Percentiles rank a stretch among this genome's conserved stretches.
Evolutionary conservation across 805 yeast genomes (phyloP).

Genomic region (Candida nemodendra): DNA sequence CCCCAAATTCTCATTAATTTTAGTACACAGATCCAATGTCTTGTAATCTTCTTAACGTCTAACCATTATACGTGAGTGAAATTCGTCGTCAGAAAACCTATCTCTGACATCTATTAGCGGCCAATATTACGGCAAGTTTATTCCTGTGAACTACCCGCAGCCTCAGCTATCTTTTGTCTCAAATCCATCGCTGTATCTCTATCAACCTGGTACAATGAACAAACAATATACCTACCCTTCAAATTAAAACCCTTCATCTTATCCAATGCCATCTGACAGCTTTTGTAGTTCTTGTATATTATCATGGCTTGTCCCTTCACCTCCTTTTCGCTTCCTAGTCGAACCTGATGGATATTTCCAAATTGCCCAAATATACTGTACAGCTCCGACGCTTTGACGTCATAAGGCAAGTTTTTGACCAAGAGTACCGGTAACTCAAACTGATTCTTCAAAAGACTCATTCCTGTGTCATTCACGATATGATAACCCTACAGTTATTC

Average conservation of each 20-base stretch:
- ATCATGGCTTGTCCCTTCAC: conserved; percentile 54
- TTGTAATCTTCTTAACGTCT: no score
- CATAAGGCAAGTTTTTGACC: conserved; percentile 59
- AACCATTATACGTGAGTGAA: no score
- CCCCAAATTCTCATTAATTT: no score
- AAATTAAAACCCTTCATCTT: conserved; percentile 60
- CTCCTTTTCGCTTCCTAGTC: conserved; percentile 39
- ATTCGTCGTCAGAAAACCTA: no score
- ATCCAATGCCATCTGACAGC: conserved; percentile 51
- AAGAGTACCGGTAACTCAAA: conserved; percentile 38
- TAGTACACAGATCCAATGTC: no score
- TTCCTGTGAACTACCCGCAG: no score
- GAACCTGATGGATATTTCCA: conserved; percentile 56
- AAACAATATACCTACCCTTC: conserved; percentile 57
- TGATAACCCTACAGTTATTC: no score
- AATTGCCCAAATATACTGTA: conserved; percentile 52
- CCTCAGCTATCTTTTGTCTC: conserved; percentile 12
- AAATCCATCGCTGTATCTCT: conserved; percentile 27
- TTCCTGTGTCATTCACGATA: no score
- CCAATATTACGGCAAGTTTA: no score
- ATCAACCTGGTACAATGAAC: conserved; percentile 46
- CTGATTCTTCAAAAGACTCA: conserved; percentile 19
- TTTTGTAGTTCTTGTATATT: conserved; percentile 46
- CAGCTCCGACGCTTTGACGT: conserved; percentile 43
- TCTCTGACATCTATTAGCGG: no score